Conservation (phyloP, 805 yeast species). For the Starmerella bacillaris region DNA sequence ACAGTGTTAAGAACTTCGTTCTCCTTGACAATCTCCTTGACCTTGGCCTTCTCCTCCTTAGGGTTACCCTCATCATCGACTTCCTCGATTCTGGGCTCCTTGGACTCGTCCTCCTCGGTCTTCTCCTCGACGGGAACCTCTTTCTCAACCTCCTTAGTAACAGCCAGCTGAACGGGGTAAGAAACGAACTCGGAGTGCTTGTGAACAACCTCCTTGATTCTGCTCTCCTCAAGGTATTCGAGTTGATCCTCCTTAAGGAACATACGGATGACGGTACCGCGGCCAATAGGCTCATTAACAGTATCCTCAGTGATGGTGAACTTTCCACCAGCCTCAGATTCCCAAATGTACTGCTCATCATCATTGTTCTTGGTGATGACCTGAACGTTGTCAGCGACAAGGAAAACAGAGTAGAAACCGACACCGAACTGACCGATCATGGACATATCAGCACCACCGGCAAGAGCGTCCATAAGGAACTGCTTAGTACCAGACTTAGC, state of each 20-base stretch:
- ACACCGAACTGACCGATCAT: slow-evolving; percentile 99
- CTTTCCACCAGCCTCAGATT: slow-evolving; percentile 99
- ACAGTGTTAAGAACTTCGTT: slow-evolving; percentile 97
- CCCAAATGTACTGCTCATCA: slow-evolving; percentile 99
- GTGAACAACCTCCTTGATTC: slow-evolving; percentile 97
- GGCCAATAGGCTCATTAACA: slow-evolving; percentile 63
- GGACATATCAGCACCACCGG: slow-evolving; percentile 99
- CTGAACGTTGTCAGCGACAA: slow-evolving; percentile 97
- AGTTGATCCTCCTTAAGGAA: slow-evolving; percentile 97
- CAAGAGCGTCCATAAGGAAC: slow-evolving; percentile 89
- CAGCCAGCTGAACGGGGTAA: slow-evolving; percentile 96
- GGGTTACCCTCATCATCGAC: slow-evolving; percentile 56
- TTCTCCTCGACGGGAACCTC: slow-evolving; percentile 77
- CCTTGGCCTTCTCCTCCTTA: slow-evolving; percentile 66
- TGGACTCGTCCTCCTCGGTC: slow-evolving; percentile 40
- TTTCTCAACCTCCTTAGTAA: slow-evolving; percentile 97
- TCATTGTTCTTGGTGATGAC: slow-evolving; percentile 97
- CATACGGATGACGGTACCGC: slow-evolving; percentile 92
- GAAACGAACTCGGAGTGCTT: slow-evolving; percentile 98
- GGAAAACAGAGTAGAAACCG: slow-evolving; percentile 98
- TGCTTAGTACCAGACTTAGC: slow-evolving; percentile 99
- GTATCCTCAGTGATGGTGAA: slow-evolving; percentile 89
- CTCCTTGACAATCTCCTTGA: slow-evolving; percentile 86
- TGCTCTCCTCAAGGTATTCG: slow-evolving; percentile 98
- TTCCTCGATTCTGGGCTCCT: slow-evolving; percentile 60